Evolutionary conservation across 148 eudicot species (phyloP), one percentile per base, ranked within the genome.

Genomic region (Fagopyrum esculentum): DNA sequence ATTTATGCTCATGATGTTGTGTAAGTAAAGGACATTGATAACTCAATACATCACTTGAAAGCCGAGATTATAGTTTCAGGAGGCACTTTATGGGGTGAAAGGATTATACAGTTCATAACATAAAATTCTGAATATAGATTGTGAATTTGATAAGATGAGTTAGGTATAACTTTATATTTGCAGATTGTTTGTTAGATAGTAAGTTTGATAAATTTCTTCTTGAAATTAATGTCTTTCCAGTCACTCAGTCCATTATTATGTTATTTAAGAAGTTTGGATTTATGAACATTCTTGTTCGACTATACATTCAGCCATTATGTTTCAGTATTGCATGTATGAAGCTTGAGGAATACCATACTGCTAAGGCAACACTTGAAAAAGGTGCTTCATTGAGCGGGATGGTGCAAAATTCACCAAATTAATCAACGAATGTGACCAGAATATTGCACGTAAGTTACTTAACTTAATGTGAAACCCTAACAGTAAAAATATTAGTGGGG

Each of bases 291-390:
- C 71, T 12, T 22, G 35, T 40, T 26, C 9, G 54, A 71, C 55
- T 71, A 46, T 45, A 45, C 51, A 71, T 47, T 19, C 35, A 46
- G 43, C 73, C 73, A 46, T 17, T 46, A 47, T 46, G 73, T 26
- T 71, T 56, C 84, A 94, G 98, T 40, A 71, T 75, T 55, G 98
- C 98, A 2, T 90, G 93, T 75, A 73, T 94, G 74, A 86, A 90
- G 85, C 98, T 94, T 76, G 97, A 94, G 83, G 97, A 92, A 54
- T 94, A 91, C 63, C 85, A 90, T 78, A 90, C 96, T 80, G 98
- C 97, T 4, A 94, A 92, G 85, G 76, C 83, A 69, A 89, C 98
- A 45, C 81, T 91, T 68, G 90, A 87, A 84, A 81, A 82, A 40
- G 98, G 98, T 75, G 87, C 90, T 52, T 80, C 86, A 72, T 80